Evolutionary conservation across 2,329 filamentous ascomycete genomes (phyloP), one percentile per base, ranked within the genome.

Genomic region (Onygenales sp.): DNA sequence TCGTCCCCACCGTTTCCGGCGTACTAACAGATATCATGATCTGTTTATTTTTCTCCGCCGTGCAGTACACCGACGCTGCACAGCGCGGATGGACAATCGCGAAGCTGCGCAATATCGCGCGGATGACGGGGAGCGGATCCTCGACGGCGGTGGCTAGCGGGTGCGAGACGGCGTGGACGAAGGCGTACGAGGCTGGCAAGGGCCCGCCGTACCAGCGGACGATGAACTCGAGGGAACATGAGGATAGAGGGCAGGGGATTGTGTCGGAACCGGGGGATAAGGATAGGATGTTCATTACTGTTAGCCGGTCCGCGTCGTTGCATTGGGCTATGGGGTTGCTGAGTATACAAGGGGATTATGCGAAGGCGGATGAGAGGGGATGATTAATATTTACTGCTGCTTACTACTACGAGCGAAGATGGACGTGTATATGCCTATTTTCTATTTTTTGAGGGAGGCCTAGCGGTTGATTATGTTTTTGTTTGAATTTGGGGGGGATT

Each of bases 101-200:
- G 36, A 82, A 86, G 32, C 77, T 96, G 52, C 79, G 83, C 60
- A 84, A 89, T 61, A 84, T 95, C 40, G 82, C 86, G 2, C 81
- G 84, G 1, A 76, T 93, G 6, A 95, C 89, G 0, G 93, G 93
- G 0, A 96, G 89, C 87, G 86, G 89, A 62, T 89, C 86, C 1
- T 87, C 89, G 1, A 80, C 82, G 36, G 82, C 90, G 42, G 92
- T 96, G 57, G 88, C 88, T 0, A 77, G 81, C 48, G 90, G 89
- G 1, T 95, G 89, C 67, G 91, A 97, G 68, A 85, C 83, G 2
- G 80, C 83, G 0, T 98, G 93, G 93, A 77, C 81, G 55, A 87
- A 85, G 64, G 84, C 86, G 0, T 86, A 82, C 3, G 79, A 84
- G 56, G 75, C 86, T 60, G 87, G 87, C 0, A 79, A 82, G 45